These are phyloP conservation scores for Amanita rubescens DNA, from an alignment of 768 basidiomycete genomes.

Conservation along the genomic window DNA sequence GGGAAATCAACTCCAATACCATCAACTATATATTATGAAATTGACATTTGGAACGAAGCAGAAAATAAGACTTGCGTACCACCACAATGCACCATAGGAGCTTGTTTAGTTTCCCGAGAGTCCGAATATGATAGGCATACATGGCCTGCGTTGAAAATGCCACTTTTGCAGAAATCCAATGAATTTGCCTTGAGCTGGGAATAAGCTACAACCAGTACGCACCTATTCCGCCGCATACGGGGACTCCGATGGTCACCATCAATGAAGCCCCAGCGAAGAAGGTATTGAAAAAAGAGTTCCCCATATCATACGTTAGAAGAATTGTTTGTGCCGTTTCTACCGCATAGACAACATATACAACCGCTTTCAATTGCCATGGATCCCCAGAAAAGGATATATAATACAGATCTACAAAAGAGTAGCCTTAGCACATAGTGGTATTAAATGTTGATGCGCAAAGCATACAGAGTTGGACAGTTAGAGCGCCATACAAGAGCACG, in stretches of 20 bases:
- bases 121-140: not conserved
- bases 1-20: not conserved
- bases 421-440: too few species aligned
- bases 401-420: conserved; percentile 10
- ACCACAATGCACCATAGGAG: not conserved
- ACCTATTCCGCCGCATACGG: not conserved
- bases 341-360: conserved; percentile 9
- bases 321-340: conserved; percentile 10
- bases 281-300: not conserved
- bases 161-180: not conserved
- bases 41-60: not conserved
- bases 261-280: not conserved
- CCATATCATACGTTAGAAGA: not conserved
- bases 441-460: not conserved
- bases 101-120: not conserved
- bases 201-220: not conserved
- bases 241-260: not conserved
- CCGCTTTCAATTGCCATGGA: conserved; percentile 4
- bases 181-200: not conserved
- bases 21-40: not conserved
- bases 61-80: not conserved
- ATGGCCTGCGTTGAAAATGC: not conserved
- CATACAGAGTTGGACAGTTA: conserved; percentile 6
- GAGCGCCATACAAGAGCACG: not conserved
- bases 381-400: conserved; percentile 13